Base-by-base conservation (phyloP, 148 eudicot species). In the Oxyria digyna region DNA sequence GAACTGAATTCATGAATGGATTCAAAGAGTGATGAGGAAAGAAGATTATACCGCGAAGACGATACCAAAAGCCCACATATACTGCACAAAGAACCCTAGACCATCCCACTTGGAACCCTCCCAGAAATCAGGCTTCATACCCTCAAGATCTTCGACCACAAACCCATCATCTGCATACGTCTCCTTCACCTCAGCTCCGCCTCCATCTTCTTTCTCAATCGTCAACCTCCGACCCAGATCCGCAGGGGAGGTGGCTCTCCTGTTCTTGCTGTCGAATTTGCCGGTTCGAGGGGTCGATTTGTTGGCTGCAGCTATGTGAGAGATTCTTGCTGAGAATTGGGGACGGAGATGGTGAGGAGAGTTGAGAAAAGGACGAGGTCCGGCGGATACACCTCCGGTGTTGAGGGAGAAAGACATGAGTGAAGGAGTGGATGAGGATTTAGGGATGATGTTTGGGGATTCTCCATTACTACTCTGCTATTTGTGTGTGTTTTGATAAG, bases 51-150 rank as follows among this genome's bases (percentile, higher is more conserved):
- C 99, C 84, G 96, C 89, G 29, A 94, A 94, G 73, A 72, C 70
- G 62, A 94, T 59, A 42, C 99, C 99, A 31, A 94, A 90, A 81
- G 99, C 99, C 99, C 99, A 94, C 87, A 94, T 42, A 69, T 94
- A 94, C 80, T 94, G 91, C 23, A 90, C 75, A 70, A 94, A 79
- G 80, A 94, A 88, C 0, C 99, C 99, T 40, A 94, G 63, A 41
- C 40, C 81, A 67, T 94, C 99, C 96, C 88, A 86, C 69, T 91
- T 75, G 43, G 92, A 71, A 0, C 99, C 99, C 71, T 94, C 99
- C 89, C 89, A 94, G 63, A 84, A 84, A 43, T 86, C 86, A 48
- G 82, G 75, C 72, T 84, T 67, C 17, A 31, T 55, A 1, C 99
- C 96, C 0, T 89, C 91, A 50, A 90, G 84, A 66, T 85, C 81